Percentiles rank a stretch among this genome's conserved stretches.
These are phyloP conservation scores for Ceratorhiza oryzae-sativae DNA, from an alignment of 1,284 basidiomycete species.

Conservation along the genomic window DNA sequence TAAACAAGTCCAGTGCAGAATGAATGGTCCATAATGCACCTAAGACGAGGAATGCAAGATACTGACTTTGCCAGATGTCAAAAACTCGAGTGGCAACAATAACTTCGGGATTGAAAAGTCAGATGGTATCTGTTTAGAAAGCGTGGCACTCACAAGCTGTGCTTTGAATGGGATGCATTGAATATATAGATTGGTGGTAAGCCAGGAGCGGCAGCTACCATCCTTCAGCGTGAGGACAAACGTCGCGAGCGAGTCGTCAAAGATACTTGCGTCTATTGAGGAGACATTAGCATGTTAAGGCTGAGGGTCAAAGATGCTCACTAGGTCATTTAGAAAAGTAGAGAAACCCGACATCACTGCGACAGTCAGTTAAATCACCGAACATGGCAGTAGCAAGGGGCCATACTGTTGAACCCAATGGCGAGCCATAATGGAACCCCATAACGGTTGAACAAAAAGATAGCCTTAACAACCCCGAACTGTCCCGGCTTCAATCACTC, in stretches of 20 bases:
- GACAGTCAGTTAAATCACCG: background rate
- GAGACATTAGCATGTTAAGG: background rate
- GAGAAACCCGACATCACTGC: constrained; percentile 2
- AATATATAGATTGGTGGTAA: background rate
- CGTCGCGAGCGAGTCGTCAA: too few species aligned
- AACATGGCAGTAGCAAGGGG: too few species aligned
- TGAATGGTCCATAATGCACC: background rate
- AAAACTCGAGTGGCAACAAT: constrained; percentile 13
- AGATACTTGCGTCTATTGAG: too few species aligned
- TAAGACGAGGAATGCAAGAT: background rate
- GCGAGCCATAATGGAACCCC: background rate
- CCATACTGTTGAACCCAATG: background rate
- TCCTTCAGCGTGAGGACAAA: background rate
- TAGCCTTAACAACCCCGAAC: constrained; percentile 1
- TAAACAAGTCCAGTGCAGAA: background rate
- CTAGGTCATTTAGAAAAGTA: background rate
- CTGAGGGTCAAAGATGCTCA: background rate
- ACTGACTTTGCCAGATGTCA: background rate
- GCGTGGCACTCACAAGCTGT: background rate
- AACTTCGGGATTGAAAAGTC: background rate
- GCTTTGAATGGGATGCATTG: background rate
- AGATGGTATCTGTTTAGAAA: background rate
- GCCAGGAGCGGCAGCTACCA: background rate
- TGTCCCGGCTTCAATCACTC: background rate
- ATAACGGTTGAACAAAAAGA: constrained; percentile 27